Base-by-base conservation (phyloP, 352 stramenopile genomes). In the Paralagenidium karlingii region DNA sequence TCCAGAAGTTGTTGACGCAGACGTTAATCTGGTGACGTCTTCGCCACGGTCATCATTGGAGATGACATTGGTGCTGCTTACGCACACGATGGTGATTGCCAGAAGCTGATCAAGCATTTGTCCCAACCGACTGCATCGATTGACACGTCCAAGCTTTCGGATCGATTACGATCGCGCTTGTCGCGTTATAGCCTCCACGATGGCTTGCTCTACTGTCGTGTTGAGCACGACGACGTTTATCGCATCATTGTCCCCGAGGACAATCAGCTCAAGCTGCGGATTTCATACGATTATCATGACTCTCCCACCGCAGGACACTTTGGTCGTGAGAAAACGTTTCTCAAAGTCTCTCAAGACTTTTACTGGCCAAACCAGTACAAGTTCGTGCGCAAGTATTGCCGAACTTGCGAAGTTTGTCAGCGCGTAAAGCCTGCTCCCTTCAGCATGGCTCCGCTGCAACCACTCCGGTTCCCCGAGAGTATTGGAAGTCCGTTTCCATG, bases 281-380 rank as follows among this genome's bases (percentile, higher is more conserved):
- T 45, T 8, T 10, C 58, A 0, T 40, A 49, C 22, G 45, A 60
- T 27, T 58, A 39, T 10, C 39, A 59, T 20, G 40, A 55, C 19
- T 9, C 34, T 0, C 27, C 53, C 0, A 48, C 15, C 8, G 42
- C 36, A 3, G 43, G 43, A 12, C 58, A 64, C 18, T 32, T 59
- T 0, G 46, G 39, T 29, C 40, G 49, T 27, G 50, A 61, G 40
- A 63, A 63, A 27, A 58, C 50, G 5, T 63, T 45, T 31, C 6
- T 30, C 7, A 16, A 38, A 0, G 33, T 67, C 0, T 45, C 40
- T 2, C 46, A 47, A 0, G 33, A 51, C 27, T 53, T 45, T 38
- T 52, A 49, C 29, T 56, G 37, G 51, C 18, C 58, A 0, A 46
- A 63, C 26, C 41, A 54, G 51, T 61, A 59, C 21, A 59, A 62